Percentiles rank a stretch among this genome's conserved stretches.
These are phyloP conservation scores for Cryphonectria radicalis DNA, from an alignment of 2,329 filamentous ascomycete species.

Conservation along the genomic window DNA sequence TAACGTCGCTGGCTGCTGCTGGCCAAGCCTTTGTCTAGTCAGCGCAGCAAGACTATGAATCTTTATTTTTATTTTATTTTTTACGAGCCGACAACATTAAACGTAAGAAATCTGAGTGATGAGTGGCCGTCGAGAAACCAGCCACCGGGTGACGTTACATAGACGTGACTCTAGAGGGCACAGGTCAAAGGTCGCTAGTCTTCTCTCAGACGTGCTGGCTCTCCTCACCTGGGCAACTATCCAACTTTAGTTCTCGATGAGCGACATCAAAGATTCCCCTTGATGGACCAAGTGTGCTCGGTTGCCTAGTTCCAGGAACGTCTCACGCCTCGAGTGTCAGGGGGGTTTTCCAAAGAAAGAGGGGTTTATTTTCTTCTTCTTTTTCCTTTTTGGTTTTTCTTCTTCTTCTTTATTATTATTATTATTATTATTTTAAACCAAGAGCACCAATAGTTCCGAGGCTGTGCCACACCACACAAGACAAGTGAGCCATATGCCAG, in stretches of 20 bases:
- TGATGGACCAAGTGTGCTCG: not conserved
- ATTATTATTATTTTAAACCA: not conserved
- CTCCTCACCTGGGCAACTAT: not conserved
- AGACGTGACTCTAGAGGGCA: not conserved
- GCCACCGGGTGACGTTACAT: constrained; percentile 1
- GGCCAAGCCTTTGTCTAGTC: not conserved
- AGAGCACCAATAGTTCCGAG: not conserved
- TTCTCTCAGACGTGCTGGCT: not conserved
- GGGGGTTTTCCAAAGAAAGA: not conserved
- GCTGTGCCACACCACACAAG: not conserved
- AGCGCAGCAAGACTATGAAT: not conserved
- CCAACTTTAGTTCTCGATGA: not conserved
- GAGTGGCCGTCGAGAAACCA: constrained; percentile 6
- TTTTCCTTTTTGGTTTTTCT: too few species aligned
- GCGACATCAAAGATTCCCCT: not conserved
- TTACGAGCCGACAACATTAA: not conserved
- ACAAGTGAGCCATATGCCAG: not conserved
- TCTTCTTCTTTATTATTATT: too few species aligned
- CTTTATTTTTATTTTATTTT: not conserved
- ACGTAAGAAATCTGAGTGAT: not conserved
- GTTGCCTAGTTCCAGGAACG: not conserved
- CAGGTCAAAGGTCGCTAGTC: not conserved
- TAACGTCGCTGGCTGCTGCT: not conserved
- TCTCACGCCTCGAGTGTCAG: not conserved
- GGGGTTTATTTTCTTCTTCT: too few species aligned